phyloP scores from a whole-genome alignment of 768 basidiomycete species.

The Leccinellum albellum region DNA sequence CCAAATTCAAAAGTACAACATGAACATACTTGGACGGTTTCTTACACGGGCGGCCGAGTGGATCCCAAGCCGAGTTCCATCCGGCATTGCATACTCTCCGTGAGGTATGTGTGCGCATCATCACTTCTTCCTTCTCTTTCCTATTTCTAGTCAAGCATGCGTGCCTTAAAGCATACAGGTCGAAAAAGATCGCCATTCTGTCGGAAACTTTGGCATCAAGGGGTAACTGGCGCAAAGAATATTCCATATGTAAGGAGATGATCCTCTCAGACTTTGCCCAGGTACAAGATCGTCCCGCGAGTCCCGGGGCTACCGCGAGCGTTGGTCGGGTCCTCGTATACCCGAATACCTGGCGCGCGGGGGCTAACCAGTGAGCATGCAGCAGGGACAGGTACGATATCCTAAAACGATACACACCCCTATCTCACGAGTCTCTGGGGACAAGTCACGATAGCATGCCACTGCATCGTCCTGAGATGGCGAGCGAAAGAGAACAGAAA shows the following conservation, averaged over 20 bases:
- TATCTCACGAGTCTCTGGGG: background rate
- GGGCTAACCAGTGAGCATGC: background rate
- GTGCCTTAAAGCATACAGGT: background rate
- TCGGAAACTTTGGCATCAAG: slow-evolving; percentile 14
- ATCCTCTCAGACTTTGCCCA: background rate
- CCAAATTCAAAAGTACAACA: slow-evolving; percentile 2
- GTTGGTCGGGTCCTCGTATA: background rate
- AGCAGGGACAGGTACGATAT: background rate
- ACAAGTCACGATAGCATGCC: background rate
- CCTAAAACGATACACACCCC: background rate
- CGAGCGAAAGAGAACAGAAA: background rate
- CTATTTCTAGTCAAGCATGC: background rate
- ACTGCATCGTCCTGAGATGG: background rate
- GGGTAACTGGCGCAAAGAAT: background rate
- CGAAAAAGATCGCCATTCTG: slow-evolving; percentile 3
- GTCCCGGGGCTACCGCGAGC: background rate
- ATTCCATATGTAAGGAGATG: slow-evolving; percentile 1
- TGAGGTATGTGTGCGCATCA: background rate
- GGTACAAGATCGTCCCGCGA: slow-evolving; percentile 11
- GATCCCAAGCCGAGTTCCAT: background rate
- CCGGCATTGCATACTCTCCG: background rate
- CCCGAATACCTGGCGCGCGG: background rate
- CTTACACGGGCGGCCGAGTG: slow-evolving; percentile 11
- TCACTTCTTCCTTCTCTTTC: background rate
- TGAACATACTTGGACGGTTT: slow-evolving; percentile 1